Evolutionary conservation across 2,329 filamentous ascomycete genomes (phyloP).

Genomic region (Ascochyta rabiei): DNA sequence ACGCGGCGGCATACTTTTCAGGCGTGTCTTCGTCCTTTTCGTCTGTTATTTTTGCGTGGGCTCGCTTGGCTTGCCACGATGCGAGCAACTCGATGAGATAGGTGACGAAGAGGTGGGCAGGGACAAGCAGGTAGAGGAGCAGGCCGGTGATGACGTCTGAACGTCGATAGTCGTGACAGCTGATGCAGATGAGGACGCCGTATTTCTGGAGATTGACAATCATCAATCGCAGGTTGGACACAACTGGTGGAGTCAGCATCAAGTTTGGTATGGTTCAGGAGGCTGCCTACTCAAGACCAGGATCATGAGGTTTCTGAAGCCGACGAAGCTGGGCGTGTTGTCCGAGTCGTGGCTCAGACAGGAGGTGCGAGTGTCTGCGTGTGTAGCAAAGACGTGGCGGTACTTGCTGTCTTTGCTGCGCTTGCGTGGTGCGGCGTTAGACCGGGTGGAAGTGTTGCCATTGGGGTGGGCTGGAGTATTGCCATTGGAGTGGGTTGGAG

Average conservation of each 20-base stretch:
- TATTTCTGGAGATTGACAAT: conserved; percentile 99
- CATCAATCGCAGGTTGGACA: conserved; percentile 90
- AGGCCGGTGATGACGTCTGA: conserved; percentile 78
- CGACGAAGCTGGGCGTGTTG: conserved; percentile 80
- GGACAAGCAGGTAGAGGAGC: conserved; percentile 83
- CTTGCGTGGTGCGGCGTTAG: not conserved
- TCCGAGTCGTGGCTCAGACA: conserved; percentile 84
- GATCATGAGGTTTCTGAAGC: conserved; percentile 95
- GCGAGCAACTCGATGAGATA: conserved; percentile 88
- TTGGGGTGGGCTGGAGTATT: not conserved
- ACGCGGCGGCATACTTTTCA: conserved; percentile 63
- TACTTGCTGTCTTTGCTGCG: conserved; percentile 65
- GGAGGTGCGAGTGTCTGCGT: conserved; percentile 73
- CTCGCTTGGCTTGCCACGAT: conserved; percentile 75
- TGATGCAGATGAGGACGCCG: conserved; percentile 89
- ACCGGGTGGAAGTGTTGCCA: not conserved
- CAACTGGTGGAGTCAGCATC: conserved; percentile 63
- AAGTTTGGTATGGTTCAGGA: not conserved
- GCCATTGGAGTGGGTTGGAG: not conserved
- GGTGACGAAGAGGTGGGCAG: conserved; percentile 87
- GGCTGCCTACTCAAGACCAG: conserved; percentile 75
- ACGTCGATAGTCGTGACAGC: conserved; percentile 83
- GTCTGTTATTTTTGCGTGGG: conserved; percentile 61
- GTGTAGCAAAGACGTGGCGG: conserved; percentile 88
- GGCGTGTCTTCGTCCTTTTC: conserved; percentile 58